These are phyloP conservation scores for Batkoa obscura DNA, from an alignment of 371 early-diverging fungal species.

Conservation along the genomic window DNA sequence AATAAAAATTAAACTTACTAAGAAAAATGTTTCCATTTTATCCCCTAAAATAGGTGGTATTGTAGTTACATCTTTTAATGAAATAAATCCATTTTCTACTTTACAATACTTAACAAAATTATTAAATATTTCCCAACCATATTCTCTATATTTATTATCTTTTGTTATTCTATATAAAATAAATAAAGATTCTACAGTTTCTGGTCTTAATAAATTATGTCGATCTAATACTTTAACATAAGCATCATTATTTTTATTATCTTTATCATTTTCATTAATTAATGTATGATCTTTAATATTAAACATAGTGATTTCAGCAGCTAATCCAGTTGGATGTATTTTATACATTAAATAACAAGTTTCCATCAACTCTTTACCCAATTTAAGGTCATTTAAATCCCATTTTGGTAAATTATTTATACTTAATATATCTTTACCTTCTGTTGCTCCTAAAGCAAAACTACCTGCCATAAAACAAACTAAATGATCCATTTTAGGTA, in stretches of 20 bases:
- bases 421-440: slow-evolving; percentile 20
- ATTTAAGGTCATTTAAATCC: neutral
- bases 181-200: slow-evolving; percentile 77
- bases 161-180: slow-evolving; percentile 65
- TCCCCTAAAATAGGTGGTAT: slow-evolving; percentile 28
- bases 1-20: slow-evolving; percentile 16
- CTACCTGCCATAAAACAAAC: slow-evolving; percentile 82
- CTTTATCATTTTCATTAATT: slow-evolving; percentile 5
- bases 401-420: neutral
- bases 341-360: slow-evolving; percentile 71
- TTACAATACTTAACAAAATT: slow-evolving; percentile 59
- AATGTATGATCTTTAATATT: no score
- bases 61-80: slow-evolving; percentile 45
- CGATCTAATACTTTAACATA: slow-evolving; percentile 34
- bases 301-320: slow-evolving; percentile 57
- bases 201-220: slow-evolving; percentile 62
- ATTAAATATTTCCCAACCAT: slow-evolving; percentile 78
- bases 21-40: slow-evolving; percentile 60
- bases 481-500: slow-evolving; percentile 77
- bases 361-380: slow-evolving; percentile 33
- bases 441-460: slow-evolving; percentile 55
- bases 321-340: slow-evolving; percentile 51
- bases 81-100: slow-evolving; percentile 55
- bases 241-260: slow-evolving; percentile 32
- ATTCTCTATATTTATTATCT: slow-evolving; percentile 59